Evolutionary conservation across 352 stramenopile species (phyloP).

Genomic region (Pythium phragmitis): DNA sequence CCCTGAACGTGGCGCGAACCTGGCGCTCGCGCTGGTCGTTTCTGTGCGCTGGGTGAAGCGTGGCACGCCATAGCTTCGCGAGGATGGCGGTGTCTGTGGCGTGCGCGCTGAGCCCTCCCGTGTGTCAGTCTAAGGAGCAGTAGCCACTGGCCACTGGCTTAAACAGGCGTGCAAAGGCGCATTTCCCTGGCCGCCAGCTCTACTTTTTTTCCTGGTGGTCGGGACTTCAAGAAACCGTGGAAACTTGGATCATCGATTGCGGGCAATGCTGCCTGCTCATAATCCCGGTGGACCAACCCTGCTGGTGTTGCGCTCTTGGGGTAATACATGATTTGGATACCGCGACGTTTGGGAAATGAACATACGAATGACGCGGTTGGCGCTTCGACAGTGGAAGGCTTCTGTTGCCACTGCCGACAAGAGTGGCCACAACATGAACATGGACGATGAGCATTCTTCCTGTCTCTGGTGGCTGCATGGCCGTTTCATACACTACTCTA

Average conservation of each 20-base stretch:
- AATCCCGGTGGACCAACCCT: too few relatives aligned
- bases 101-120: background rate
- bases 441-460: too few relatives aligned
- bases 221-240: constrained; percentile 8
- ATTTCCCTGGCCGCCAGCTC: background rate
- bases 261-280: too few relatives aligned
- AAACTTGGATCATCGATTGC: background rate
- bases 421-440: too few relatives aligned
- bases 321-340: too few relatives aligned
- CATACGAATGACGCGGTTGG: too few relatives aligned
- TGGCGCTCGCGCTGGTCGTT: background rate
- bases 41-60: background rate
- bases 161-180: background rate
- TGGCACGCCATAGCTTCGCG: constrained; percentile 3
- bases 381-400: too few relatives aligned
- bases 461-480: too few relatives aligned
- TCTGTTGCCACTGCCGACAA: too few relatives aligned
- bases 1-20: constrained; percentile 2
- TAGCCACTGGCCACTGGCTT: background rate
- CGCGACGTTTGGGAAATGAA: too few relatives aligned
- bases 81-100: constrained; percentile 12
- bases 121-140: background rate
- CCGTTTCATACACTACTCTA: too few relatives aligned
- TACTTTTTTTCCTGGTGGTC: background rate
- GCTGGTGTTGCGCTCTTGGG: too few relatives aligned